A percentile compares a stretch with the other conserved stretches of the same genome.
Evolutionary conservation across 169 alveolate species (phyloP).

Genomic region (Plasmodium gonderi): DNA sequence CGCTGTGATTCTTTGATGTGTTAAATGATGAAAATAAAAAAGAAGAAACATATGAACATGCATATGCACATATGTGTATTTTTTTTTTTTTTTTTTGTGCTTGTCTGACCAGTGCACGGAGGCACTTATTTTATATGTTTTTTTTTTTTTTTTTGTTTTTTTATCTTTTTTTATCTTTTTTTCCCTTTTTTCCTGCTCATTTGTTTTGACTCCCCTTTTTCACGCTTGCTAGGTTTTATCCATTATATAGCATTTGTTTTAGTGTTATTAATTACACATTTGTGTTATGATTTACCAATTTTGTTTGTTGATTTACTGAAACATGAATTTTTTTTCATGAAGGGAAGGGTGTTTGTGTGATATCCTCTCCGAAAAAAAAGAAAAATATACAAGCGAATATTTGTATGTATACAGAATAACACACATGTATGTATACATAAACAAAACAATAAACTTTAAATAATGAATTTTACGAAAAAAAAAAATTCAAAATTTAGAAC

Average conservation of each 20-base stretch:
- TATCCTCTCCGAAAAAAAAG: background rate
- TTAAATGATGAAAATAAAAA: background rate
- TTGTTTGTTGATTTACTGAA: background rate
- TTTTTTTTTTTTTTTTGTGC: background rate
- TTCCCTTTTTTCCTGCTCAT: too few species aligned
- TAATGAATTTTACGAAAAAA: background rate
- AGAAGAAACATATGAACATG: background rate
- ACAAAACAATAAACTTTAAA: too few species aligned
- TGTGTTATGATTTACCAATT: background rate
- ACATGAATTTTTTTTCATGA: background rate
- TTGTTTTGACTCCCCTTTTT: background rate
- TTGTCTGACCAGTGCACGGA: conserved; percentile 4
- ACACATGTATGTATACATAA: background rate
- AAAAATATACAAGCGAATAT: background rate
- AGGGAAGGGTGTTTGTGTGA: too few species aligned
- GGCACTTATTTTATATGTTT: background rate
- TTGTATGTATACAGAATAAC: background rate
- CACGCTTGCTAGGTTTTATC: too few species aligned
- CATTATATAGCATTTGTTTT: background rate
- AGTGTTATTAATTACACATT: background rate
- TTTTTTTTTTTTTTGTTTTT: too few species aligned
- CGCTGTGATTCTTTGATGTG: background rate
- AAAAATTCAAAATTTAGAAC: background rate
- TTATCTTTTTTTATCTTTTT: too few species aligned
- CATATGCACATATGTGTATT: background rate